phyloP scores from a whole-genome alignment of 2,329 filamentous ascomycete genomes.

The Stemphylium lycopersici region DNA sequence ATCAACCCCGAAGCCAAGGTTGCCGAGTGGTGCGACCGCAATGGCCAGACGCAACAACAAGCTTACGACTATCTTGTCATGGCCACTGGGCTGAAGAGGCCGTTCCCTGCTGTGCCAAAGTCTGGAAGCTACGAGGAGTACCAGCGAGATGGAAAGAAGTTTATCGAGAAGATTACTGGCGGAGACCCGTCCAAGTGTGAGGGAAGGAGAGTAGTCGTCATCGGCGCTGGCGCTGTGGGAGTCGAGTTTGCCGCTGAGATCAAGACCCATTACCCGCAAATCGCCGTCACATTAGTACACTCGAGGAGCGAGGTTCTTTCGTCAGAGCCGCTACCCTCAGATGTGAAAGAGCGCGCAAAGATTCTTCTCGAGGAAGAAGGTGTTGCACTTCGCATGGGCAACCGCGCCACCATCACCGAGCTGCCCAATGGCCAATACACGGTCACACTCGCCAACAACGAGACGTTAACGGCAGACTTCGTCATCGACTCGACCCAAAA shows the following conservation, averaged over 20 bases:
- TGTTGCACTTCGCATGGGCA: slow-evolving; percentile 68
- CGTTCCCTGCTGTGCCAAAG: slow-evolving; percentile 76
- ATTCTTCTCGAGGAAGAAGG: slow-evolving; percentile 65
- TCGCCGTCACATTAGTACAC: slow-evolving; percentile 75
- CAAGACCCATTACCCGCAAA: slow-evolving; percentile 68
- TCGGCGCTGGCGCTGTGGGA: slow-evolving; percentile 81
- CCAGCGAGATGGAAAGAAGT: slow-evolving; percentile 64
- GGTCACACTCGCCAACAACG: slow-evolving; percentile 54
- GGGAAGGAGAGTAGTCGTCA: slow-evolving; percentile 65
- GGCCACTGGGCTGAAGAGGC: slow-evolving; percentile 71
- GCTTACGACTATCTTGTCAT: slow-evolving; percentile 78
- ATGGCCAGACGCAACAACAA: slow-evolving; percentile 52
- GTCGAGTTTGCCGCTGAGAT: slow-evolving; percentile 83
- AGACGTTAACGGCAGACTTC: slow-evolving; percentile 62
- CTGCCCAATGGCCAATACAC: slow-evolving; percentile 44
- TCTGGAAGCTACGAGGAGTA: slow-evolving; percentile 67
- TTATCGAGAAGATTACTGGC: slow-evolving; percentile 58
- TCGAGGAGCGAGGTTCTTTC: slow-evolving; percentile 73
- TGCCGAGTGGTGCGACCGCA: slow-evolving; percentile 61
- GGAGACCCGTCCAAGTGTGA: slow-evolving; percentile 32
- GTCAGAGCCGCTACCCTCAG: slow-evolving; percentile 72
- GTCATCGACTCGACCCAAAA: slow-evolving; percentile 74
- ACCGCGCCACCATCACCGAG: slow-evolving; percentile 59
- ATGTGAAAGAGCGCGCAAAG: slow-evolving; percentile 68
- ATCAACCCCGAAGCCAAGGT: slow-evolving; percentile 67